Conservation (phyloP, 2,329 filamentous ascomycete species). For the Colletotrichum nymphaeae region DNA sequence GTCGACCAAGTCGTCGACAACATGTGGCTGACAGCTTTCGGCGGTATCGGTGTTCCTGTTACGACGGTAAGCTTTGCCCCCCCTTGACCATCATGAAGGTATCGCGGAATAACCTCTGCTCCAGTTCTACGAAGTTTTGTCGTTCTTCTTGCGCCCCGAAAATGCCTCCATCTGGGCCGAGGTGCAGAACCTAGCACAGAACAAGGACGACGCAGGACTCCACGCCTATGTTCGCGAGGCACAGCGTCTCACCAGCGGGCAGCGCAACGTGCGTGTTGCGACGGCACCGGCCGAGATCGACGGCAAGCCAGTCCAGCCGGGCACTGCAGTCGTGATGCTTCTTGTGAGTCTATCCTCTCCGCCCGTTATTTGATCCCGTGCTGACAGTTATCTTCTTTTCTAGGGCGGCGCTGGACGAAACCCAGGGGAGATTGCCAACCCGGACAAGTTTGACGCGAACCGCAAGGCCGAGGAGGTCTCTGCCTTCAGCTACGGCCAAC, state of each 20-base stretch:
- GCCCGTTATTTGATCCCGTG: not conserved
- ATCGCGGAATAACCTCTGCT: not conserved
- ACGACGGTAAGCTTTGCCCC: conserved; percentile 44
- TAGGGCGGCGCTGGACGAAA: conserved; percentile 54
- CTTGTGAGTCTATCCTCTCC: conserved; percentile 45
- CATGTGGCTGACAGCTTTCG: conserved; percentile 53
- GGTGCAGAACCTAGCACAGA: conserved; percentile 52
- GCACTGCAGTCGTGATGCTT: conserved; percentile 52
- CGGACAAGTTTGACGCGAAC: conserved; percentile 54
- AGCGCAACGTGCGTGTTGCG: conserved; percentile 51
- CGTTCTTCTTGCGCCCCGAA: conserved; percentile 53
- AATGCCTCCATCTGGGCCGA: conserved; percentile 55
- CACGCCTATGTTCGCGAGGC: conserved; percentile 54
- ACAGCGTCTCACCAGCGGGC: conserved; percentile 52
- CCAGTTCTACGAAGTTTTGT: conserved; percentile 57
- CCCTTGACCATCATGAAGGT: not conserved
- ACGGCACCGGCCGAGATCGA: conserved; percentile 48
- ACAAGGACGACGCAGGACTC: conserved; percentile 47
- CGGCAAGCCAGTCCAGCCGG: conserved; percentile 51
- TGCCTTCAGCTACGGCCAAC: conserved; percentile 58
- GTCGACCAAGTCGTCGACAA: conserved; percentile 49
- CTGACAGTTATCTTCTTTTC: conserved; percentile 32
- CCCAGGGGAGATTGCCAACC: conserved; percentile 48
- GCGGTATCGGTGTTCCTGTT: conserved; percentile 52
- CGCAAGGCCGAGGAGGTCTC: conserved; percentile 53